A percentile compares a stretch with the other conserved stretches of the same genome.
Evolutionary conservation across 148 eudicot genomes (phyloP).

Genomic region (Limonium bicolor): DNA sequence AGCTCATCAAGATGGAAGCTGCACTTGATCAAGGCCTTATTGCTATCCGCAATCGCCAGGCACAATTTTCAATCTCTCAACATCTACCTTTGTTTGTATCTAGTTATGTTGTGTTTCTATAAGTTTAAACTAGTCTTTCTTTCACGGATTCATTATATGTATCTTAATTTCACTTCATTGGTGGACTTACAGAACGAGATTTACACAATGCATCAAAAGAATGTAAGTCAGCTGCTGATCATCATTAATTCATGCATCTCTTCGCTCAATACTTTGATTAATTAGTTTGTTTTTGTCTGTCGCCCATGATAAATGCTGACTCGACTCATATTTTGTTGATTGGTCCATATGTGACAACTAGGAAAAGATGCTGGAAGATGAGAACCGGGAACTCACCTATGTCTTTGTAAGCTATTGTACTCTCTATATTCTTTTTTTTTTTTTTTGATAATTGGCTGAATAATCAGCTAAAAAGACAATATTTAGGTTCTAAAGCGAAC

Average conservation of each 20-base stretch:
- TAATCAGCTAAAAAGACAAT: too few relatives aligned
- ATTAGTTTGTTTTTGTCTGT: background rate
- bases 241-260: background rate
- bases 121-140: background rate
- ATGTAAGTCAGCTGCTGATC: slow-evolving; percentile 18
- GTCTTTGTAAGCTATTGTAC: slow-evolving; percentile 19
- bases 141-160: background rate
- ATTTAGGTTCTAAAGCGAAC: too few relatives aligned
- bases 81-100: background rate
- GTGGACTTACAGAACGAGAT: slow-evolving; percentile 54
- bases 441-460: too few relatives aligned
- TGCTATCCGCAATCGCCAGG: slow-evolving; percentile 33
- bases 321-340: background rate
- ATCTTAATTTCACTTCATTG: background rate
- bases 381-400: slow-evolving; percentile 31
- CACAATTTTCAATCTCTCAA: slow-evolving; percentile 11
- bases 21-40: slow-evolving; percentile 43
- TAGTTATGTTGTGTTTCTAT: background rate
- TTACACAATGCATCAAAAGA: slow-evolving; percentile 23
- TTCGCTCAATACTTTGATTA: background rate
- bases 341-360: slow-evolving; percentile 5
- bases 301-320: background rate
- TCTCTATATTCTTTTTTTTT: too few relatives aligned
- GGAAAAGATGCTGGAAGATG: slow-evolving; percentile 41
- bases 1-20: slow-evolving; percentile 47